These are phyloP conservation scores for Filosporella fistucella DNA, from an alignment of 495 filamentous ascomycete genomes.

Conservation along the genomic window DNA sequence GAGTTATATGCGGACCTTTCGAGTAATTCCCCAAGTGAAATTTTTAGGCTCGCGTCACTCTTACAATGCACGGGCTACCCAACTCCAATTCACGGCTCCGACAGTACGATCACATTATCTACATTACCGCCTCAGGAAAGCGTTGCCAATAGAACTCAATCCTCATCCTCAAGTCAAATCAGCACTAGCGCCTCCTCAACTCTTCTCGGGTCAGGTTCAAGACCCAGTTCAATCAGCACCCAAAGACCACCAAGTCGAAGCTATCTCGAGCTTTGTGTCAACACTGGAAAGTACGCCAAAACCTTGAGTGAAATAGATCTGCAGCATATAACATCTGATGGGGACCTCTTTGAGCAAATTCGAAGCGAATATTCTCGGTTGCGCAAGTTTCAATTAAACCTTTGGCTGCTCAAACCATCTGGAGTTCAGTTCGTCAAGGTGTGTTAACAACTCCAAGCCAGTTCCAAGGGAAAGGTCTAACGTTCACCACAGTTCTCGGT, in stretches of 20 bases:
- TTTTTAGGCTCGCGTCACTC: background rate
- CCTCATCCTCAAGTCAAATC: background rate
- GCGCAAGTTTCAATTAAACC: background rate
- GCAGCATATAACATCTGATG: background rate
- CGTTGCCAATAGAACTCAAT: background rate
- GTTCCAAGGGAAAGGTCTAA: too few relatives aligned
- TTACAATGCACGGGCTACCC: background rate
- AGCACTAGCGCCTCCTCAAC: too few relatives aligned
- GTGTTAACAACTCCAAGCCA: too few relatives aligned
- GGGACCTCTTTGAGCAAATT: background rate
- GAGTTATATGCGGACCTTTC: background rate
- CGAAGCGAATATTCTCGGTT: background rate
- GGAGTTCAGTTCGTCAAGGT: background rate
- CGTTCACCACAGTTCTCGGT: background rate
- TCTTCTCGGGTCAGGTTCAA: too few relatives aligned
- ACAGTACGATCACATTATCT: background rate
- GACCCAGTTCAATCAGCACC: background rate
- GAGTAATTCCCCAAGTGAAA: background rate
- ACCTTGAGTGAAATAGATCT: background rate
- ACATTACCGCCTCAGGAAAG: background rate
- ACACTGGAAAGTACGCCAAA: background rate
- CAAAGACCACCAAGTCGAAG: background rate
- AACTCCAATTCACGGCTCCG: background rate
- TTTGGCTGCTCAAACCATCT: background rate
- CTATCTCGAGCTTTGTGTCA: constrained; percentile 2